A percentile compares a stretch with the other conserved stretches of the same genome.
phyloP scores from a whole-genome alignment of 2,329 filamentous ascomycete genomes.

The Aureobasidium vineae region DNA sequence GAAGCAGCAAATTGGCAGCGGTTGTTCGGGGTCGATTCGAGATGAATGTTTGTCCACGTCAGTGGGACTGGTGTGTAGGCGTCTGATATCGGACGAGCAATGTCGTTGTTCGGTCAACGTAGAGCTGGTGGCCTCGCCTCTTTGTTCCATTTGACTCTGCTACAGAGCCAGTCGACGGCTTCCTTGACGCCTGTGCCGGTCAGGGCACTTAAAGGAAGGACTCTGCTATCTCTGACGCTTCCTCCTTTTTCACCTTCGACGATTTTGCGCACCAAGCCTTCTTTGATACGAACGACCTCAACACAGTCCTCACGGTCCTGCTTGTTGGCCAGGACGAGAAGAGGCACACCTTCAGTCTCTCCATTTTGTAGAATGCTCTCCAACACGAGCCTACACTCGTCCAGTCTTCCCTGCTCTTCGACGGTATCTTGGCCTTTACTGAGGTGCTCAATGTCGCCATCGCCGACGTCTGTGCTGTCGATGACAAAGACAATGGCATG shows the following conservation, averaged over 20 bases:
- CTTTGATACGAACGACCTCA: slow-evolving; percentile 95
- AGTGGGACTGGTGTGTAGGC: background rate
- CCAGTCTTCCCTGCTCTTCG: slow-evolving; percentile 59
- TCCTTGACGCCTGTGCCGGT: slow-evolving; percentile 81
- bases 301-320: slow-evolving; percentile 97
- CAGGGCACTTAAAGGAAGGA: slow-evolving; percentile 88
- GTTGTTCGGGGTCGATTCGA: background rate
- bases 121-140: slow-evolving; percentile 88
- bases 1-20: background rate
- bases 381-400: slow-evolving; percentile 85
- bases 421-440: slow-evolving; percentile 31
- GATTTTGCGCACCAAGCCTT: slow-evolving; percentile 90
- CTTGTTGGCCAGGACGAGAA: slow-evolving; percentile 93
- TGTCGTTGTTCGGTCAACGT: slow-evolving; percentile 57
- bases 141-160: slow-evolving; percentile 93
- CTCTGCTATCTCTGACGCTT: slow-evolving; percentile 83
- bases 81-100: background rate
- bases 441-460: slow-evolving; percentile 65
- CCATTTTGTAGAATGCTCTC: slow-evolving; percentile 85
- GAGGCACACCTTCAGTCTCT: slow-evolving; percentile 85
- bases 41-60: background rate
- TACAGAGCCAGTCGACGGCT: slow-evolving; percentile 95
- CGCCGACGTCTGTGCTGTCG: slow-evolving; percentile 88
- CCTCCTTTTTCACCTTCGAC: slow-evolving; percentile 90
- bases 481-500: slow-evolving; percentile 98